phyloP scores from a whole-genome alignment of 2,329 filamentous ascomycete genomes.

The Aspergillus floridensis region DNA sequence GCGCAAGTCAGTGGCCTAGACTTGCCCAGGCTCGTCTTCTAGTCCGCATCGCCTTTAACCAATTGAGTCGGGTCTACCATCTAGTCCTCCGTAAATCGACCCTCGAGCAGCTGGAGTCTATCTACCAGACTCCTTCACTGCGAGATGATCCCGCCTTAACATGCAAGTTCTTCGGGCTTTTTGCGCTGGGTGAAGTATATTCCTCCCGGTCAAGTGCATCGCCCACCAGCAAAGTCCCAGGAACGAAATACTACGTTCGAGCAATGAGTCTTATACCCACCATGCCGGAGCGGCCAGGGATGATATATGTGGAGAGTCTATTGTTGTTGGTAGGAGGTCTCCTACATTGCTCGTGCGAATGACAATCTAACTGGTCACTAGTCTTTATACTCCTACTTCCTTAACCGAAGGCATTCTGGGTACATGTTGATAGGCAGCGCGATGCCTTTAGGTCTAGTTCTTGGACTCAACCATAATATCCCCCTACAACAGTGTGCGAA shows the following conservation, averaged over 20 bases:
- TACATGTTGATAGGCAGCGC: slow-evolving; percentile 33
- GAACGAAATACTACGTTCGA: slow-evolving; percentile 38
- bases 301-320: slow-evolving; percentile 42
- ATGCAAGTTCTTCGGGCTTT: slow-evolving; percentile 44
- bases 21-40: slow-evolving; percentile 30
- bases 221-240: slow-evolving; percentile 31
- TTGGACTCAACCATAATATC: slow-evolving; percentile 42
- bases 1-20: slow-evolving; percentile 26
- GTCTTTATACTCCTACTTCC: slow-evolving; percentile 26
- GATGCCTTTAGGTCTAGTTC: slow-evolving; percentile 38
- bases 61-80: slow-evolving; percentile 32
- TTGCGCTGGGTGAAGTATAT: slow-evolving; percentile 44
- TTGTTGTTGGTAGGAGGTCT: slow-evolving; percentile 30
- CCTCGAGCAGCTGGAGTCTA: slow-evolving; percentile 33
- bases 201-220: slow-evolving; percentile 29
- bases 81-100: slow-evolving; percentile 32
- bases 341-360: neutral
- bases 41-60: slow-evolving; percentile 28
- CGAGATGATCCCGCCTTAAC: slow-evolving; percentile 31
- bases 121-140: slow-evolving; percentile 21
- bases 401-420: slow-evolving; percentile 28
- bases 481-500: slow-evolving; percentile 25
- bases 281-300: slow-evolving; percentile 39
- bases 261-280: slow-evolving; percentile 39
- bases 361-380: slow-evolving; percentile 4